Base-by-base conservation (phyloP, 2,329 filamentous ascomycete species). In the Cladosporium phlei region DNA sequence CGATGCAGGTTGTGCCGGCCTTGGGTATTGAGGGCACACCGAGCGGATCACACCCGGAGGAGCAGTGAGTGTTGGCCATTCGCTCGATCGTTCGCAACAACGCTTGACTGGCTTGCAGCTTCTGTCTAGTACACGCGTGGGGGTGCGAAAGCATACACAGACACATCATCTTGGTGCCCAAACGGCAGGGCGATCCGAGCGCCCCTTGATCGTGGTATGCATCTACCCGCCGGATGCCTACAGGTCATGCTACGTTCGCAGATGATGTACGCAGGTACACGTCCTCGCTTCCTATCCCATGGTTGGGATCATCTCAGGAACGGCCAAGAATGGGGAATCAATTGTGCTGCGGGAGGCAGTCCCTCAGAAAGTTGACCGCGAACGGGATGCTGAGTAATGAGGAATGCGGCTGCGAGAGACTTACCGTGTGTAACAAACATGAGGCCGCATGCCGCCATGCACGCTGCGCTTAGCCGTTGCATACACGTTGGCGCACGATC, bases 171-270 rank as follows among this genome's bases (percentile, higher is more conserved):
- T 38, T 25, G 32, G 40, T 48, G 46, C 30, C 50, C 52, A 57
- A 56, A 56, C 55, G 50, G 45, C 38, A 35, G 52, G 22, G 38
- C 34, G 49, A 53, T 38, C 51, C 38, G 40, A 43, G 34, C 38
- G 48, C 40, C 46, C 47, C 48, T n/a, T n/a, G 32, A 52, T 48
- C 45, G 30, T 54, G 52, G 52, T 47, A 57, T 58, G 60, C 60
- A 60, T 54, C 47, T 51, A 53, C 47, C 58, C 60, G 60, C 46
- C 54, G 54, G 54, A 51, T 56, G 50, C 45, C 49, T 46, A 34
- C 42, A 49, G 51, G 52, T 61, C 59, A 61, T 58, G 59, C 57
- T 55, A 53, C 59, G 58, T 61, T 61, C 57, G 58, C 59, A 60
- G 55, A 58, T 53, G 52, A 50, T 55, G 51, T 37, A 40, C 50